phyloP scores from a whole-genome alignment of 306 rosid genomes.

The Fragaria iinumae region DNA sequence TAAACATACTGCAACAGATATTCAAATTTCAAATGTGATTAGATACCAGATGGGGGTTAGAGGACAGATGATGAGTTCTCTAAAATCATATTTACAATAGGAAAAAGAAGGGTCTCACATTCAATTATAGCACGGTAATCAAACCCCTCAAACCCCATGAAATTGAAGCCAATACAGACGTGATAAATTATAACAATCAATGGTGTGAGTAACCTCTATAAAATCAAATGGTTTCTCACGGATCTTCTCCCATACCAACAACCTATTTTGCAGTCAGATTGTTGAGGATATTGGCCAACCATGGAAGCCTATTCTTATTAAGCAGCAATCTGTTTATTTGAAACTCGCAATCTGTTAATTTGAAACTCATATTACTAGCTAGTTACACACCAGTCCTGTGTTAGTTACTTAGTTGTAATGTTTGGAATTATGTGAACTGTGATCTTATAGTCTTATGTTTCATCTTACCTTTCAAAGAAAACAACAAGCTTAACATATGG shows the following conservation, averaged over 20 bases:
- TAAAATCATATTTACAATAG: not conserved
- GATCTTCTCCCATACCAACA: not conserved
- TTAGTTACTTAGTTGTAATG: not conserved
- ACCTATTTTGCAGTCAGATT: not conserved
- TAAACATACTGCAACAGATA: slow-evolving; percentile 57
- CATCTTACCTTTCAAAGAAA: not conserved
- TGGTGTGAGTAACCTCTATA: not conserved
- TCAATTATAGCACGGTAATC: not conserved
- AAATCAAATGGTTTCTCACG: not conserved
- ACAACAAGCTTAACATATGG: not conserved
- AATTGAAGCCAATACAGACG: not conserved
- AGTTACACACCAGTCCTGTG: not conserved
- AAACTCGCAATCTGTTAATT: not conserved
- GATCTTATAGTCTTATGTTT: not conserved
- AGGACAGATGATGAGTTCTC: not conserved
- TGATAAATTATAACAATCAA: not conserved
- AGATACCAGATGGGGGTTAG: not conserved
- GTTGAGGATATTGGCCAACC: not conserved
- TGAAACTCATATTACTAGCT: not conserved
- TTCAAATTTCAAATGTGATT: slow-evolving; percentile 7
- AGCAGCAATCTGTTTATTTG: not conserved
- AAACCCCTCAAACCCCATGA: not conserved
- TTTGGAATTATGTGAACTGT: not conserved
- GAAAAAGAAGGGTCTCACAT: too few species aligned
- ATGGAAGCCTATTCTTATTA: not conserved